These are phyloP conservation scores for Scedosporium aurantiacum DNA, from an alignment of 2,329 filamentous ascomycete genomes.

Conservation along the genomic window DNA sequence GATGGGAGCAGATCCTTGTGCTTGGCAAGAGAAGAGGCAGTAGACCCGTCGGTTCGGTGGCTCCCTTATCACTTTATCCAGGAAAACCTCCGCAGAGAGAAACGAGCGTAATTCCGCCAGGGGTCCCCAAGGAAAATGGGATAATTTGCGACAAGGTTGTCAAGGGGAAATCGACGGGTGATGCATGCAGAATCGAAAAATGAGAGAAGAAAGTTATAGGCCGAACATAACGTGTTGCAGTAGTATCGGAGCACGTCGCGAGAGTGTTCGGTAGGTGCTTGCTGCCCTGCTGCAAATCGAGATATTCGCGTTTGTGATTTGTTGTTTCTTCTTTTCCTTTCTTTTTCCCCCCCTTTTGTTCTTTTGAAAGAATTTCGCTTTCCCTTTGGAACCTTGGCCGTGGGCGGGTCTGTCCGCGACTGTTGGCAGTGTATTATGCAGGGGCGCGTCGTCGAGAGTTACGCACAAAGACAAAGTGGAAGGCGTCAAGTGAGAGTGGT, in stretches of 20 bases:
- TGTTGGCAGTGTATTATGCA: not conserved
- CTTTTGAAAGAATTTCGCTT: not conserved
- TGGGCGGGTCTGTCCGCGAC: not conserved
- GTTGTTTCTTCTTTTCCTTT: not conserved
- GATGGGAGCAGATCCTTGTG: not conserved
- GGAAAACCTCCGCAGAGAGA: not conserved
- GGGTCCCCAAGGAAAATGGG: not conserved
- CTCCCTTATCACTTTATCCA: conserved; percentile 5
- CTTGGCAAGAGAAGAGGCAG: not conserved
- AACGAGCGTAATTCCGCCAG: not conserved
- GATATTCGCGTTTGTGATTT: not conserved
- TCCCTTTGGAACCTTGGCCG: not conserved
- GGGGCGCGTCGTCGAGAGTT: not conserved
- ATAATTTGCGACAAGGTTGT: not conserved
- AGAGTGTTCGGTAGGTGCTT: not conserved
- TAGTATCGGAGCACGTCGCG: not conserved
- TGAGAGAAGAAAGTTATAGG: not conserved
- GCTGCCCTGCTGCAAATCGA: not conserved
- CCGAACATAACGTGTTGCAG: not conserved
- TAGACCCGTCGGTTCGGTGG: not conserved
- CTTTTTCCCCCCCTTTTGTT: no score
- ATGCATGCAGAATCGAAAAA: not conserved
- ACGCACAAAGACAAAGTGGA: not conserved
- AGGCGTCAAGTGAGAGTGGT: no score
- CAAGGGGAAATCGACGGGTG: not conserved